Evolutionary conservation across 1,139 yeast species (phyloP), one percentile per base, ranked within the genome.

Genomic region (Magnusiomyces magnusii): DNA sequence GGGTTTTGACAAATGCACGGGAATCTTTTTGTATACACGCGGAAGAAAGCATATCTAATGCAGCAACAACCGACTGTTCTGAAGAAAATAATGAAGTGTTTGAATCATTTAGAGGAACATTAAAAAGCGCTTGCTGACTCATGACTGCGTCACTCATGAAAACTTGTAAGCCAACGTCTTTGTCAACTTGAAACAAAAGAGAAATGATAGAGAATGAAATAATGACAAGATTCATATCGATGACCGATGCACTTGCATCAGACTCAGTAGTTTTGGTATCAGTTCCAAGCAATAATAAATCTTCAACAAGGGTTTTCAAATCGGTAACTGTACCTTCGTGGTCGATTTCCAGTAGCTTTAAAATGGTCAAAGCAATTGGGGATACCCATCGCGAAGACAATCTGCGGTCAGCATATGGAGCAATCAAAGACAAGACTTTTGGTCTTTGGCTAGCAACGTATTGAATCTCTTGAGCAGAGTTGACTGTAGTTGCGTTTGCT

Each of bases 201-300:
- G 78, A 74, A 56, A 87, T 85, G 68, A 83, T 88, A 61, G 80
- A 79, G 63, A 85, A 82, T 58, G 80, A 90, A n/a, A 76, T 86
- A 61, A 58, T 60, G 47, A 64, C 56, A 2, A 65, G 64, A 21
- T 61, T 56, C 10, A 58, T 55, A 1, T 65, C 59, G 47, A 62
- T 65, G 15, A 63, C 60, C 2, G 63, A 27, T 21, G 63, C 28
- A 28, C 58, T 13, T 3, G 13, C 19, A 13, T 27, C 21, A 25
- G 51, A 47, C 21, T n/a, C 44, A 41, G 21, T n/a, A n/a, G 44
- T 17, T 7, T 13, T 17, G n/a, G 21, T n/a, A 41, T 44, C 49
- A 44, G 49, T 44, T 19, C 53, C 53, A 2, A 24, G 31, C 17
- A 52, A 25, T 17, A 52, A 31, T 3, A 39, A 58, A 47, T 63